Evolutionary conservation across 257 asterid genomes (phyloP).

Genomic region (Lantana camara): DNA sequence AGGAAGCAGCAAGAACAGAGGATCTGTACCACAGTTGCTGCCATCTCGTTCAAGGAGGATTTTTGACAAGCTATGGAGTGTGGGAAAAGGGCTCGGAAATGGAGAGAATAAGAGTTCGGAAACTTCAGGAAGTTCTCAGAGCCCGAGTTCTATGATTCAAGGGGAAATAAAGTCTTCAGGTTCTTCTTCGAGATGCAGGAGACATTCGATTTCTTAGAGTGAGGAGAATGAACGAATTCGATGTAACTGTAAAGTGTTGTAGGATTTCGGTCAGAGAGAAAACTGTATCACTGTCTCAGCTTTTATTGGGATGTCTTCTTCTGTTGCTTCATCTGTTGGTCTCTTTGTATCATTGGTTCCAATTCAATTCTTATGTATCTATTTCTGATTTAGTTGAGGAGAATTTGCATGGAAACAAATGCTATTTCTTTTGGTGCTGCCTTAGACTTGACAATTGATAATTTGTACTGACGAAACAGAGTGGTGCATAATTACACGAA

Average conservation of each 20-base stretch:
- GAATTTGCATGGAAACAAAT: slow-evolving; percentile 10
- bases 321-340: slow-evolving; percentile 18
- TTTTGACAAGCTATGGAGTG: slow-evolving; percentile 73
- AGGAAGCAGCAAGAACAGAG: slow-evolving; percentile 53
- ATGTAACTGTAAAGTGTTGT: slow-evolving; percentile 43
- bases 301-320: slow-evolving; percentile 21
- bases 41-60: slow-evolving; percentile 91
- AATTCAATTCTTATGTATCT: slow-evolving; percentile 31
- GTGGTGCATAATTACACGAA: too few species aligned
- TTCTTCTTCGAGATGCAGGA: slow-evolving; percentile 58
- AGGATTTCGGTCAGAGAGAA: slow-evolving; percentile 32
- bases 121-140: slow-evolving; percentile 86
- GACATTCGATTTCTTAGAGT: slow-evolving; percentile 75
- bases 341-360: slow-evolving; percentile 22
- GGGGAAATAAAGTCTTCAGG: slow-evolving; percentile 59
- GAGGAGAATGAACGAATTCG: slow-evolving; percentile 7
- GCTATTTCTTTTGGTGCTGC: background rate
- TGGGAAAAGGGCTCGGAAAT: slow-evolving; percentile 59
- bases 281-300: slow-evolving; percentile 21
- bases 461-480: background rate
- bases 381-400: slow-evolving; percentile 21
- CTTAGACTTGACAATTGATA: background rate
- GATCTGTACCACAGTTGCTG: slow-evolving; percentile 56
- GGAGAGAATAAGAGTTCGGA: slow-evolving; percentile 76
- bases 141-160: slow-evolving; percentile 66